phyloP scores from a whole-genome alignment of 352 stramenopile genomes.

The Pythium rishiriense region DNA sequence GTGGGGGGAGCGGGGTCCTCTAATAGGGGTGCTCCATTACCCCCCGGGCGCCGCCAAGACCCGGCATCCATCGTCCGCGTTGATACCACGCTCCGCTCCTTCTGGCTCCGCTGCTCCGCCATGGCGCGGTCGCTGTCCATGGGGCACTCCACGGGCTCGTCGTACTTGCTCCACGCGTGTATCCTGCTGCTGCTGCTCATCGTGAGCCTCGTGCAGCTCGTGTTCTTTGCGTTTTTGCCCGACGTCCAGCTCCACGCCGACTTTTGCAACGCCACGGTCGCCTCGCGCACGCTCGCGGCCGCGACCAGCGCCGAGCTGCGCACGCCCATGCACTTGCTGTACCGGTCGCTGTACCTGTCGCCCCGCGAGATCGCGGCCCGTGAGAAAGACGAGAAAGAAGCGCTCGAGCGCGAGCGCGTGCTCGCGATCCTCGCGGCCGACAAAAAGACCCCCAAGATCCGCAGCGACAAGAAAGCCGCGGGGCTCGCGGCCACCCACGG shows the following conservation, averaged over 20 bases:
- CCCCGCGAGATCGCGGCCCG: constrained; percentile 51
- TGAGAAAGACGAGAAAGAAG: constrained; percentile 42
- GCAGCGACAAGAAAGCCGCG: constrained; percentile 19
- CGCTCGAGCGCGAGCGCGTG: constrained; percentile 34
- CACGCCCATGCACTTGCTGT: constrained; percentile 69
- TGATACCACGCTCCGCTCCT: too few relatives aligned
- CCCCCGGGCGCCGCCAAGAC: too few relatives aligned
- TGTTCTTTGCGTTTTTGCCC: constrained; percentile 74
- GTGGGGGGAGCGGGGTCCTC: too few relatives aligned
- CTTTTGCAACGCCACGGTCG: constrained; percentile 59
- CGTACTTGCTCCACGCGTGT: constrained; percentile 67
- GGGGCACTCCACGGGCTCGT: constrained; percentile 47
- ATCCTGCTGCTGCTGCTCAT: constrained; percentile 77
- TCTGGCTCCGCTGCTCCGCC: too few relatives aligned
- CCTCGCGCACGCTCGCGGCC: constrained; percentile 40
- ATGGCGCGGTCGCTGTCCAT: constrained; percentile 13
- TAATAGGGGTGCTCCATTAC: too few relatives aligned
- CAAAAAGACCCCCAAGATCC: constrained; percentile 30
- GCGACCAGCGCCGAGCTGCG: constrained; percentile 49
- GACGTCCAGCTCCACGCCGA: constrained; percentile 61
- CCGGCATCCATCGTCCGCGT: too few relatives aligned
- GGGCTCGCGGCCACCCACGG: neutral
- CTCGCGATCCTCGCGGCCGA: constrained; percentile 9
- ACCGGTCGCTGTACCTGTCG: constrained; percentile 77
- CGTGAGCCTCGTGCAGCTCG: constrained; percentile 64